Evolutionary conservation across 2,329 filamentous ascomycete genomes (phyloP), one percentile per base, ranked within the genome.

Genomic region (Leptographium flavum): DNA sequence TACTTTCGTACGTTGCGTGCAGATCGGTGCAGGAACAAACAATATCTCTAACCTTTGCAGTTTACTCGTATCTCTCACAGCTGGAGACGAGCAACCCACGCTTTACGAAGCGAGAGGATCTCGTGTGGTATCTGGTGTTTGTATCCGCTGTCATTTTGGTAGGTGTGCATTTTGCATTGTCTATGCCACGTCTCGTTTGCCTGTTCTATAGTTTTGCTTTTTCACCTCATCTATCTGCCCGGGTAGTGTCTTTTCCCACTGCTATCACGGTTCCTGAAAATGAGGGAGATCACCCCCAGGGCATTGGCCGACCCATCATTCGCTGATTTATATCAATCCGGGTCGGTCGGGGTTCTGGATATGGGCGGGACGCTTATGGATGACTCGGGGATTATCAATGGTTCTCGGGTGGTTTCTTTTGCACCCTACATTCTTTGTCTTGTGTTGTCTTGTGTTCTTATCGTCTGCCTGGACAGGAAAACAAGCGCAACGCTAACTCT

Each of bases 191-290:
- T 31, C 45, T 41, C 36, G 37, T 42, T 17, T 25, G 3, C n/a
- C 8, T 27, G 8, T 35, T 4, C 27, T 32, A 15, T 25, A 33
- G 44, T 36, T 33, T 42, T 37, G 35, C 41, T 48, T 32, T 52
- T 58, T 63, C 55, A 61, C 66, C 72, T 74, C 71, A 68, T 69
- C 71, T 79, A 83, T 83, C 81, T 86, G 81, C 81, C 81, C 81
- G 81, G 74, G 76, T 81, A 83, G 81, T 70, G 70, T 58, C 69
- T 58, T 58, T 55, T 63, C 65, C 73, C 65, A 73, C 81, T 76
- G 70, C 80, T 84, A 80, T 81, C 73, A 70, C 81, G 81, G 81
- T 86, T 86, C 81, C 81, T 86, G 80, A 69, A 83, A 79, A 65
- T 70, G 81, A 86, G 81, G 81, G 72, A 86, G 80, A 86, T 76